A percentile compares a stretch with the other conserved stretches of the same genome.
phyloP scores from a whole-genome alignment of 345 rosid genomes.

The Linum usitatissimum region DNA sequence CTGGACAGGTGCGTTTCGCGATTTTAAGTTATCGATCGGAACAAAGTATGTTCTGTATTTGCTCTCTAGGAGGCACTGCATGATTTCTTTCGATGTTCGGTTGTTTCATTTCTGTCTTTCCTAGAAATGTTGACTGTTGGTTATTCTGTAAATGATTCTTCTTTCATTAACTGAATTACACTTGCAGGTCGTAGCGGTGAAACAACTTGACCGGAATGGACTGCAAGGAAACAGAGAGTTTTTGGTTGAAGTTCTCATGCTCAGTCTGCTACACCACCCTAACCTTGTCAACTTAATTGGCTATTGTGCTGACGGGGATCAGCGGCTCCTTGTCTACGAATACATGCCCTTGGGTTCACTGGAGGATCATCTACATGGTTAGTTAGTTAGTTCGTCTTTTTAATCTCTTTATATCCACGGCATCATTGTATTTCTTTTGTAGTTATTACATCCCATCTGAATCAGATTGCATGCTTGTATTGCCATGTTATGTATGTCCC shows the following conservation, averaged over 20 bases:
- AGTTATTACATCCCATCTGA: not conserved
- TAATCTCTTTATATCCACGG: not conserved
- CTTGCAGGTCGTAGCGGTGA: constrained; percentile 71
- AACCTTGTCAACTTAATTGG: constrained; percentile 86
- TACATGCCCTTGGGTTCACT: constrained; percentile 81
- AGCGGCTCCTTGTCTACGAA: constrained; percentile 77
- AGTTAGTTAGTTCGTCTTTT: constrained; percentile 5
- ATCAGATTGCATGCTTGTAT: not conserved
- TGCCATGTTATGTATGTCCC: not conserved
- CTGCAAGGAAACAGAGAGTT: constrained; percentile 79
- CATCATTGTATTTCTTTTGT: not conserved
- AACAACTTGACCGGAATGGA: constrained; percentile 80
- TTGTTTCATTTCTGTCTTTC: not conserved
- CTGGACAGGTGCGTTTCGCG: constrained; percentile 56
- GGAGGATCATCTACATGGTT: constrained; percentile 75
- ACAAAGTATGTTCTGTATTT: no score
- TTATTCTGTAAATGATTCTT: no score
- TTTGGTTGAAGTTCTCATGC: constrained; percentile 68
- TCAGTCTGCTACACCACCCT: constrained; percentile 66
- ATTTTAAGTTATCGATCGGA: no score
- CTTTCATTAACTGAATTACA: not conserved
- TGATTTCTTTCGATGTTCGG: not conserved
- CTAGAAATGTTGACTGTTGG: not conserved
- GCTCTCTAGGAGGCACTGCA: no score
- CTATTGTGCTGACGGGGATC: constrained; percentile 82